These are phyloP conservation scores for Backusella macrospora DNA, from an alignment of 192 early-diverging fungal species.

Conservation along the genomic window DNA sequence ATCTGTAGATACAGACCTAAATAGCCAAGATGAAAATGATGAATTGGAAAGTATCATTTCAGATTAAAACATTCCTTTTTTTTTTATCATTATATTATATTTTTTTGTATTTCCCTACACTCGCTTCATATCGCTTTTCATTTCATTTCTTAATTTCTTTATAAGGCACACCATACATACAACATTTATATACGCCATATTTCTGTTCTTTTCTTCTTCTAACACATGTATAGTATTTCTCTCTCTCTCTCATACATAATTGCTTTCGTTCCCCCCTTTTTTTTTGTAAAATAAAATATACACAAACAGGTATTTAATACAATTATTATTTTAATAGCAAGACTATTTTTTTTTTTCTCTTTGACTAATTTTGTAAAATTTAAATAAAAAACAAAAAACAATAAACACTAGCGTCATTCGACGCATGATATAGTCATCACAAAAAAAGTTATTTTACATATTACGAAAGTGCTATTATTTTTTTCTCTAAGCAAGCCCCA, in stretches of 20 bases:
- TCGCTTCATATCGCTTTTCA: neutral
- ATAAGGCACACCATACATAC: neutral
- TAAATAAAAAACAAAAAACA: conserved; percentile 13
- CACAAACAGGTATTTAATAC: neutral
- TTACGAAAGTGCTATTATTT: neutral
- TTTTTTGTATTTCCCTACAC: neutral
- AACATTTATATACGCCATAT: conserved; percentile 18
- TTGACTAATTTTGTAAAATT: conserved; percentile 7
- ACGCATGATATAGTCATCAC: conserved; percentile 9
- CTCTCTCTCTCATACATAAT: neutral
- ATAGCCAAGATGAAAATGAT: conserved; percentile 18
- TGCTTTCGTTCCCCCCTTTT: conserved; percentile 12
- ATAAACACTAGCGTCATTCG: conserved; percentile 4
- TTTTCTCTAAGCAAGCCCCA: conserved; percentile 27
- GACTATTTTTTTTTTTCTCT: neutral
- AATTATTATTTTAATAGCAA: neutral
- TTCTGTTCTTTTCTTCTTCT: neutral
- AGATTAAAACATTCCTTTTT: conserved; percentile 11
- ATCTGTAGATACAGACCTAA: neutral
- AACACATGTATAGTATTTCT: conserved; percentile 11
- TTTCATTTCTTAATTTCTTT: neutral
- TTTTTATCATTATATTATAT: neutral
- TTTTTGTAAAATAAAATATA: conserved; percentile 10
- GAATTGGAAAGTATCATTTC: conserved; percentile 29
- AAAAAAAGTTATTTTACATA: neutral